A percentile compares a stretch with the other conserved stretches of the same genome.
Conservation (phyloP, 768 basidiomycete genomes). For the Imleria badia region DNA sequence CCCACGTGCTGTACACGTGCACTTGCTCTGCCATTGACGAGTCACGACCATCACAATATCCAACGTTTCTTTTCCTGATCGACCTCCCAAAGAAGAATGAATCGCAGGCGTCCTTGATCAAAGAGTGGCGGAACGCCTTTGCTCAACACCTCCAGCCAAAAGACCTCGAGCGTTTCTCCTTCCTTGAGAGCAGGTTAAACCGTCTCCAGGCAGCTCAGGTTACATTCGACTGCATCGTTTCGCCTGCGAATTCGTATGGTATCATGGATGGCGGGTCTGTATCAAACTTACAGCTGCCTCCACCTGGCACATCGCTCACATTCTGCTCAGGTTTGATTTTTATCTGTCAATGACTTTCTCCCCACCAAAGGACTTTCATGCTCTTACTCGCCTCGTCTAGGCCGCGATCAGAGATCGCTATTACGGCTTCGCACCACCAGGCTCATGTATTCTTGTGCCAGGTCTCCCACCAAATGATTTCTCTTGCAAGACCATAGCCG, state of each 20-base stretch:
- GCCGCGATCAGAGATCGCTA: conserved; percentile 1
- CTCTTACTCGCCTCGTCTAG: conserved; percentile 3
- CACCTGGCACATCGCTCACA: no score
- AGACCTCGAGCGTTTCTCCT: conserved; percentile 3
- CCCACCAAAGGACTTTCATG: neutral
- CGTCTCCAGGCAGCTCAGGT: neutral
- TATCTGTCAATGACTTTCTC: conserved; percentile 1
- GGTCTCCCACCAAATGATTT: conserved; percentile 4
- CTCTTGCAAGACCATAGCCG: conserved; percentile 20
- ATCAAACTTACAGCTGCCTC: neutral
- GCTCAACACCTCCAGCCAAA: conserved; percentile 1
- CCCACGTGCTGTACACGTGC: no score
- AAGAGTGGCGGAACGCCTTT: conserved; percentile 2
- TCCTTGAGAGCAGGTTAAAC: neutral
- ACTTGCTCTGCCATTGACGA: no score
- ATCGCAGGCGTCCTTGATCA: neutral
- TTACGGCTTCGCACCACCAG: conserved; percentile 8
- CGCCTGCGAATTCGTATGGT: conserved; percentile 6
- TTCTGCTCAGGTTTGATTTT: neutral
- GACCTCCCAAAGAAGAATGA: neutral
- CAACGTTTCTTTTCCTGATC: neutral
- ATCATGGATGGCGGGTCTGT: conserved; percentile 12
- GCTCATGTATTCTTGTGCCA: conserved; percentile 1
- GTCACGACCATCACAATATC: neutral
- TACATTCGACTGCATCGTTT: conserved; percentile 7